Conservation (phyloP, 1,284 basidiomycete species). For the Ustilago vetiveriae region DNA sequence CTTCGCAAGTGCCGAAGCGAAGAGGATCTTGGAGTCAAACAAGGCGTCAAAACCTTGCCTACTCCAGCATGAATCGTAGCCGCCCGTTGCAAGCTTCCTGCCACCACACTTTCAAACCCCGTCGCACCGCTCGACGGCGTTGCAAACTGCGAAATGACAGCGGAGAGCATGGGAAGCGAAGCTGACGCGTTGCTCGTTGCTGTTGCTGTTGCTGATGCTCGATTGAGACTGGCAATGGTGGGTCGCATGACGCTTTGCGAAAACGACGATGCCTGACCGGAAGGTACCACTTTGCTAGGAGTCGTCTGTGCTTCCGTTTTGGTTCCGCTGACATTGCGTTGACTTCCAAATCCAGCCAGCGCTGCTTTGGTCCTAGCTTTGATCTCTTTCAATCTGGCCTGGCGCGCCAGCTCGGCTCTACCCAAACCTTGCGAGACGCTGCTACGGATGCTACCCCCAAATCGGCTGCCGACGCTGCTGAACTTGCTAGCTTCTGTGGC, state of each 20-base stretch:
- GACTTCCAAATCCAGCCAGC: constrained; percentile 25
- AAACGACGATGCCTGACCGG: constrained; percentile 8
- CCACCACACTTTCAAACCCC: not conserved
- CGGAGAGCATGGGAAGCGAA: constrained; percentile 23
- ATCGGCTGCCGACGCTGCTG: constrained; percentile 16
- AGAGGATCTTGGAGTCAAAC: constrained; percentile 31
- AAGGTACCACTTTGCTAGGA: constrained; percentile 1
- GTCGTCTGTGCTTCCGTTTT: not conserved
- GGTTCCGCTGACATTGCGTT: constrained; percentile 20
- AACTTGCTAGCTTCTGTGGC: constrained; percentile 8
- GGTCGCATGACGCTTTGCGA: constrained; percentile 38
- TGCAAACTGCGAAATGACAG: not conserved
- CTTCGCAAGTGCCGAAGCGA: constrained; percentile 39
- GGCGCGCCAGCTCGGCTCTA: constrained; percentile 33
- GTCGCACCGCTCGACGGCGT: not conserved
- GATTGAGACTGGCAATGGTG: constrained; percentile 27
- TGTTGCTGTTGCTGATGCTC: constrained; percentile 2
- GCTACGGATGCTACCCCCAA: constrained; percentile 28
- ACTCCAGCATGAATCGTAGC: constrained; percentile 28
- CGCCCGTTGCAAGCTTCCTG: constrained; percentile 18
- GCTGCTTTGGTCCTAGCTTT: constrained; percentile 37
- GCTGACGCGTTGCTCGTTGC: constrained; percentile 7
- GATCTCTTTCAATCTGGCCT: constrained; percentile 40
- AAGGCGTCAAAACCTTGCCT: constrained; percentile 12
- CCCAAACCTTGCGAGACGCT: constrained; percentile 36